phyloP scores from a whole-genome alignment of 2,329 filamentous ascomycete genomes.

The Pseudomassariella vexata region DNA sequence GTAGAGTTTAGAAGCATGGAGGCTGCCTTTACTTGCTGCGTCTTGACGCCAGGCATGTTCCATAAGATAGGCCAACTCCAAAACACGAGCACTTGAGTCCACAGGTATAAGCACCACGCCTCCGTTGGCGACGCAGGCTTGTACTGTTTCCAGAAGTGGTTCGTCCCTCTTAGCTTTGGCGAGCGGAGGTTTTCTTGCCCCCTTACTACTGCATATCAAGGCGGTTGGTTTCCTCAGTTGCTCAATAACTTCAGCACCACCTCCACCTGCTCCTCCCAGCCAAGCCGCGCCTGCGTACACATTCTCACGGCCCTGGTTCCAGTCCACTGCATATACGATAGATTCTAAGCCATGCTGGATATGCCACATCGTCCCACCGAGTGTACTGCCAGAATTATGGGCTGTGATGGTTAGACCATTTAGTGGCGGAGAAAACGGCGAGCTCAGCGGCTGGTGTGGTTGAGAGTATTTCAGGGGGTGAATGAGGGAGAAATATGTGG shows the following conservation, averaged over 20 bases:
- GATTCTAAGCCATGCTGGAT: slow-evolving; percentile 95
- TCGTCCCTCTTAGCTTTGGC: slow-evolving; percentile 79
- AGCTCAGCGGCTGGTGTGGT: slow-evolving; percentile 82
- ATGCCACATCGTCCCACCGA: slow-evolving; percentile 98
- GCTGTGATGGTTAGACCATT: slow-evolving; percentile 92
- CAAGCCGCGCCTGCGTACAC: slow-evolving; percentile 90
- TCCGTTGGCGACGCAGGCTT: slow-evolving; percentile 68
- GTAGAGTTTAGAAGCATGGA: slow-evolving; percentile 60
- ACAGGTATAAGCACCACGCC: slow-evolving; percentile 91
- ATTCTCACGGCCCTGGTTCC: slow-evolving; percentile 97
- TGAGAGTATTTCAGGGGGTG: slow-evolving; percentile 95
- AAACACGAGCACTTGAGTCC: slow-evolving; percentile 88
- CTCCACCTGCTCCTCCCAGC: slow-evolving; percentile 75
- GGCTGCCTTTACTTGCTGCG: slow-evolving; percentile 42
- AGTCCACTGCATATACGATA: slow-evolving; percentile 95
- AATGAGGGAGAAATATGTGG: slow-evolving; percentile 83
- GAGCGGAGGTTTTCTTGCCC: slow-evolving; percentile 65
- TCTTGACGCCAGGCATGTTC: slow-evolving; percentile 85
- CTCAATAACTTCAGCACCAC: slow-evolving; percentile 87
- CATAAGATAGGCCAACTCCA: slow-evolving; percentile 86
- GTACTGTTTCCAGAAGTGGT: slow-evolving; percentile 76
- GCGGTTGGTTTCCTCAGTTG: slow-evolving; percentile 90
- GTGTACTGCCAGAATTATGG: slow-evolving; percentile 91
- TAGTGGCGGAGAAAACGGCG: slow-evolving; percentile 80
- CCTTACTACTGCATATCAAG: slow-evolving; percentile 83